Percentiles rank a stretch among this genome's conserved stretches.
Conservation (phyloP, 164 flowering plant genomes). For the Santalum album region DNA sequence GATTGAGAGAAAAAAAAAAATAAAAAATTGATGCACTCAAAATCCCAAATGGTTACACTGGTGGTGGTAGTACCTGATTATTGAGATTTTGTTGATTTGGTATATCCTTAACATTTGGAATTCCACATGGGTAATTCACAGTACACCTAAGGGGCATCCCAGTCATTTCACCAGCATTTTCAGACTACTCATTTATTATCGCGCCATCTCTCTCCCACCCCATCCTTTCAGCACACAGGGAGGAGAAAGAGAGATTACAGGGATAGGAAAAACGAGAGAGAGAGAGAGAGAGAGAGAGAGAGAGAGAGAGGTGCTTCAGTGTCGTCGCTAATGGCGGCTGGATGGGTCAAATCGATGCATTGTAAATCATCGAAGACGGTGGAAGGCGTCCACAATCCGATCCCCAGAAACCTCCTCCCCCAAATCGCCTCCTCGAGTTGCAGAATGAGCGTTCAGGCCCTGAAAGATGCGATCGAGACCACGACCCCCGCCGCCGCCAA, state of each 20-base stretch:
- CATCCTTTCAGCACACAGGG: neutral
- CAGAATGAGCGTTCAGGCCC: constrained; percentile 35
- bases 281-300: constrained; percentile 5
- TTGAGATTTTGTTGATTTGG: too few relatives aligned
- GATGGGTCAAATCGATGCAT: constrained; percentile 80
- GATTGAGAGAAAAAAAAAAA: too few relatives aligned
- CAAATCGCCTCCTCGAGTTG: constrained; percentile 50
- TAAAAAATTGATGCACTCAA: too few relatives aligned
- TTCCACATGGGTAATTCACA: constrained; percentile 14
- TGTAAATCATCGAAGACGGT: constrained; percentile 85
- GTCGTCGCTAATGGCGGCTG: constrained; percentile 54
- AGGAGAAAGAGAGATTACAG: neutral
- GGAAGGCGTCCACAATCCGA: constrained; percentile 58
- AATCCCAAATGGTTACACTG: too few relatives aligned
- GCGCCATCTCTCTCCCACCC: neutral
- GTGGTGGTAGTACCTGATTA: too few relatives aligned
- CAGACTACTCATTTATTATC: constrained; percentile 2
- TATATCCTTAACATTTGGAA: too few relatives aligned
- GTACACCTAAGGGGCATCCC: constrained; percentile 6
- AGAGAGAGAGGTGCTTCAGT: constrained; percentile 1
- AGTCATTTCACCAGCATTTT: constrained; percentile 4
- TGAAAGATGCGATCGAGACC: constrained; percentile 63
- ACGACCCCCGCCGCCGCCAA: constrained; percentile 23
- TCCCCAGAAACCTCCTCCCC: constrained; percentile 23
- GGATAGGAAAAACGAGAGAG: neutral